Evolutionary conservation across 305 asterid species (phyloP), one percentile per base, ranked within the genome.

Genomic region (Petunia hybrid): DNA sequence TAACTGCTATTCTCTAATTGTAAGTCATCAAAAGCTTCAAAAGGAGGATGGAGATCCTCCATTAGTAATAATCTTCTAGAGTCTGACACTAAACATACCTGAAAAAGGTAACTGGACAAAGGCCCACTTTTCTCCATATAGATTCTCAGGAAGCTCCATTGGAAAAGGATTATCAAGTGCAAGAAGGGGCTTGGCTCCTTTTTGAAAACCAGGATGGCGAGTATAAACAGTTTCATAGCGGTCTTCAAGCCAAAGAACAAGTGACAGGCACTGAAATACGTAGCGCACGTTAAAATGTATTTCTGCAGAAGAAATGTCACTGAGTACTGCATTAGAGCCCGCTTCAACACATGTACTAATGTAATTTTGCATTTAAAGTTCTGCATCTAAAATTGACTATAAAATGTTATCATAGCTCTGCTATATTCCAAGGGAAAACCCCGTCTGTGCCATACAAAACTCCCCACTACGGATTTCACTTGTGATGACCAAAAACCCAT

Each of bases 81-180:
- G 43, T 45, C 59, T 62, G 60, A 22, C 5, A 38, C 48, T 62
- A 10, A 13, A 60, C 31, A 35, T 87, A 93, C 99, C 97, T 85
- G 98, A 88, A 80, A 93, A 92, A 2, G 99, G 99, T 80, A 96
- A 84, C 90, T 96, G 98, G 45, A 96, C 99, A 80, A 96, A 96
- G 59, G 99, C 99, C 99, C 99, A 96, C 85, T 96, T 93, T 85
- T 96, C 99, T 48, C 99, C 98, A 70, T 90, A 92, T 39, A 96
- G 87, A 81, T 91, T 92, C 82, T 96, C 98, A 0, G 99, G 99
- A 85, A 96, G 98, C 81, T 93, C 94, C 91, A 91, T 78, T 13
- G 99, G 99, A 87, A 94, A 96, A 42, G 99, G 97, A 86, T 92
- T 94, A 81, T 96, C 98, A 40, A 94, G 94, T n/a, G 97, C 79